Evolutionary conservation across 2,329 filamentous ascomycete genomes (phyloP).

Genomic region (Talaromyces funiculosus): DNA sequence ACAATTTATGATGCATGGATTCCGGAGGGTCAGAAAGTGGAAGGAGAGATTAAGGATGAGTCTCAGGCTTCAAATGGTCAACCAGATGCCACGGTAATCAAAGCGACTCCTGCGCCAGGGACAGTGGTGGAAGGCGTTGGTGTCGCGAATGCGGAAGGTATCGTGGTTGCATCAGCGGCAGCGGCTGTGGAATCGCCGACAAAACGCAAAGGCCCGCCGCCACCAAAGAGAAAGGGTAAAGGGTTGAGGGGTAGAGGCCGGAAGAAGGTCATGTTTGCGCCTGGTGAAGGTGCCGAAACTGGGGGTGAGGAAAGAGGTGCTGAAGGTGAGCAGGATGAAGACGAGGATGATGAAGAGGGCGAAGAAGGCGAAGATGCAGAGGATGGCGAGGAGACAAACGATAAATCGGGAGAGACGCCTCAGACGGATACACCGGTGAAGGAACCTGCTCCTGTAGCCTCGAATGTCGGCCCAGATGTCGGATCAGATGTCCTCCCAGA

Average conservation of each 20-base stretch:
- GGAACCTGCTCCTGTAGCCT: not conserved
- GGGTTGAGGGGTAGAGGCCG: conserved; percentile 66
- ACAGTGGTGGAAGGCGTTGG: conserved; percentile 56
- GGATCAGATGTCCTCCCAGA: no score
- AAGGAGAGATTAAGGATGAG: conserved; percentile 69
- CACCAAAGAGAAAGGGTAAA: conserved; percentile 75
- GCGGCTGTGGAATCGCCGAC: conserved; percentile 45
- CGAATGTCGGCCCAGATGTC: not conserved
- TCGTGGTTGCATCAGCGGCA: conserved; percentile 49
- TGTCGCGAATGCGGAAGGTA: conserved; percentile 56
- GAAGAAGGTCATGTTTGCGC: conserved; percentile 59
- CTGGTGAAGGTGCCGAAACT: conserved; percentile 38
- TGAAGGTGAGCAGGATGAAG: conserved; percentile 43
- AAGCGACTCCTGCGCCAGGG: conserved; percentile 47
- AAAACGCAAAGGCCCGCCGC: conserved; percentile 64
- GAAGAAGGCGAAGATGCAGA: conserved; percentile 31
- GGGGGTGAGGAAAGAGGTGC: conserved; percentile 39
- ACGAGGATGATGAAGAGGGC: conserved; percentile 44
- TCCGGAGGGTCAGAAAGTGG: conserved; percentile 69
- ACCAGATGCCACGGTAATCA: conserved; percentile 28
- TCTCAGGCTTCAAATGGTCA: conserved; percentile 44
- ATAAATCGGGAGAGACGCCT: conserved; percentile 28
- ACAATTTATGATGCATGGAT: conserved; percentile 80
- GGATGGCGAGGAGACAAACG: conserved; percentile 22
- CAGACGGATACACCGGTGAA: not conserved